Evolutionary conservation across 805 yeast genomes (phyloP).

Genomic region (Candida schatavii): DNA sequence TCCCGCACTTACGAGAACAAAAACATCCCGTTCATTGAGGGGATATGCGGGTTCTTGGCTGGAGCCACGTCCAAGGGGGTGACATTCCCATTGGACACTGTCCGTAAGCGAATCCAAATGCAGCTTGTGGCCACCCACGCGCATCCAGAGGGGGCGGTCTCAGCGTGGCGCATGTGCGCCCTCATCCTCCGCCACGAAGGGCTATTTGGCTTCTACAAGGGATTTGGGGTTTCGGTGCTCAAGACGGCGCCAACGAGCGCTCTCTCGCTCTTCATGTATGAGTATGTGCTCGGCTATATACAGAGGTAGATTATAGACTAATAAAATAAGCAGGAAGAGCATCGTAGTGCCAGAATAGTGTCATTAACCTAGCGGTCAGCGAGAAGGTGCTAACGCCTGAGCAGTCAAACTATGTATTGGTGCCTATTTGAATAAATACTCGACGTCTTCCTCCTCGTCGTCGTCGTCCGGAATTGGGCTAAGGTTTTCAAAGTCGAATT

Average conservation of each 20-base stretch:
- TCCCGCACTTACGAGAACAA: conserved; percentile 19
- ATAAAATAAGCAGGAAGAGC: no score
- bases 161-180: conserved; percentile 22
- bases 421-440: conserved; percentile 35
- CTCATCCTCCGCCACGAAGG: conserved; percentile 59
- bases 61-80: conserved; percentile 71
- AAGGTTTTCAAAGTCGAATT: conserved; percentile 24
- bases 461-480: conserved; percentile 13
- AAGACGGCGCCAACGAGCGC: conserved; percentile 83
- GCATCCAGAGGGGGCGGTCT: conserved; percentile 6
- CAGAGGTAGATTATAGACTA: neutral
- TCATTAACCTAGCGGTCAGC: no score
- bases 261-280: conserved; percentile 65
- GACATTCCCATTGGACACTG: conserved; percentile 83
- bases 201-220: conserved; percentile 65
- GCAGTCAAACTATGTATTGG: conserved; percentile 7
- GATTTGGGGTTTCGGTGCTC: conserved; percentile 64
- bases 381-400: no score
- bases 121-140: conserved; percentile 11
- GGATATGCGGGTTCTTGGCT: conserved; percentile 68
- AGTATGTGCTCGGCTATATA: conserved; percentile 26
- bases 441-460: conserved; percentile 23
- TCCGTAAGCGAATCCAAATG: conserved; percentile 77
- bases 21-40: conserved; percentile 43
- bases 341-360: no score